Conservation (phyloP, 345 rosid genomes). For the Microcos paniculata region DNA sequence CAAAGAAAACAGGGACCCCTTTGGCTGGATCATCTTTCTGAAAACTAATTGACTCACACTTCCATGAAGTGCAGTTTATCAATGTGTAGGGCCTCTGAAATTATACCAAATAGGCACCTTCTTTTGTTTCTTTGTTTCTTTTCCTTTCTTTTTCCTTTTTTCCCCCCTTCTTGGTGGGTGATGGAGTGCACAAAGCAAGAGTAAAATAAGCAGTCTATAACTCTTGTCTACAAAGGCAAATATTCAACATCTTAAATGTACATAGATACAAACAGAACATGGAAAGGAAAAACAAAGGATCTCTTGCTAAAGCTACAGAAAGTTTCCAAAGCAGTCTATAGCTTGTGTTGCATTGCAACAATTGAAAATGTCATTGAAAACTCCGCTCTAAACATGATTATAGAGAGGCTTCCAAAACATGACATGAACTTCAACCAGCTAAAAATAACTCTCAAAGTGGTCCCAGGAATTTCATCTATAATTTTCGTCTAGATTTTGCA, state of each 20-base stretch:
- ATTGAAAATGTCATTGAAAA: not conserved
- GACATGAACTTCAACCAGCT: not conserved
- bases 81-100: not conserved
- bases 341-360: not conserved
- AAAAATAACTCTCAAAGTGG: not conserved
- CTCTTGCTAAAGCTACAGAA: not conserved
- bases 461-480: not conserved
- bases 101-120: slow-evolving; percentile 8
- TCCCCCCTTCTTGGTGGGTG: not conserved
- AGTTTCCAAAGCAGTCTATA: not conserved
- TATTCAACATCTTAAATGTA: not conserved
- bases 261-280: not conserved
- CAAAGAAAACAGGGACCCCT: not conserved
- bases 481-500: not conserved
- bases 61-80: not conserved
- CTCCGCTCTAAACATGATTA: not conserved
- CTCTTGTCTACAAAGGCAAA: not conserved
- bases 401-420: not conserved
- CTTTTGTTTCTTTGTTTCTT: not conserved
- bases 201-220: not conserved
- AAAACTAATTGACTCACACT: not conserved
- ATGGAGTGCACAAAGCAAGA: not conserved
- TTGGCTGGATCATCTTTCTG: slow-evolving; percentile 8
- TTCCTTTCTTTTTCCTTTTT: not conserved
- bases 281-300: not conserved